These are phyloP conservation scores for Nothophaeocryptopus gaeumannii DNA, from an alignment of 2,329 filamentous ascomycete species.

Conservation along the genomic window DNA sequence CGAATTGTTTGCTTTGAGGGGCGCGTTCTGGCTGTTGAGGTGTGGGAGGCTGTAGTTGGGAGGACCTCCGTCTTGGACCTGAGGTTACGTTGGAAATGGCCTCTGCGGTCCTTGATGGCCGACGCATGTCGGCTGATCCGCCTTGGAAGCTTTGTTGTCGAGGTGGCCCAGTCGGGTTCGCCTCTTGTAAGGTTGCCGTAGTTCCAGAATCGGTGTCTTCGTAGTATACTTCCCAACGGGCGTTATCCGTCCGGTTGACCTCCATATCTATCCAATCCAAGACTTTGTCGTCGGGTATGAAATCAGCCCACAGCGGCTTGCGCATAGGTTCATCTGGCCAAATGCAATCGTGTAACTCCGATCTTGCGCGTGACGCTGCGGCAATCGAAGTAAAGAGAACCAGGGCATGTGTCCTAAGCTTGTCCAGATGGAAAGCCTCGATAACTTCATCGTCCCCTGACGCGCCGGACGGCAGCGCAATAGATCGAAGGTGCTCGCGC, in stretches of 20 bases:
- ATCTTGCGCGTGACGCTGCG: constrained; percentile 73
- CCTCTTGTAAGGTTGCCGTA: constrained; percentile 30
- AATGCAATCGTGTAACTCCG: constrained; percentile 69
- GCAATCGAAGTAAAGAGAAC: constrained; percentile 66
- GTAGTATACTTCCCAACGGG: constrained; percentile 73
- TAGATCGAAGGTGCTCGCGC: constrained; percentile 63
- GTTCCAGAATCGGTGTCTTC: constrained; percentile 53
- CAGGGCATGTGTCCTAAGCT: constrained; percentile 84
- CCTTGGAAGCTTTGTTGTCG: constrained; percentile 25
- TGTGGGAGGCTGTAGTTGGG: constrained; percentile 15
- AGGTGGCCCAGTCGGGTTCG: constrained; percentile 4
- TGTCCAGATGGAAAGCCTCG: constrained; percentile 72
- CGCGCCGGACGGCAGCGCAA: constrained; percentile 60
- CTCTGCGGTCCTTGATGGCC: constrained; percentile 20
- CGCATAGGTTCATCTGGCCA: constrained; percentile 87
- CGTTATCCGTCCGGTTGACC: constrained; percentile 40
- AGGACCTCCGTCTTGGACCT: constrained; percentile 20
- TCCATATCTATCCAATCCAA: constrained; percentile 71
- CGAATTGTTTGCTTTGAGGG: constrained; percentile 21
- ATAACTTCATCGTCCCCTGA: constrained; percentile 52
- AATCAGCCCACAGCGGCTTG: constrained; percentile 84
- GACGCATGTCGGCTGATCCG: constrained; percentile 7
- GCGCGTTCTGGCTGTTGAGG: constrained; percentile 8
- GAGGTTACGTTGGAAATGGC: constrained; percentile 27
- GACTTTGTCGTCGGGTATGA: constrained; percentile 73